Base-by-base conservation (phyloP, 164 flowering plant species). In the Piper longum region DNA sequence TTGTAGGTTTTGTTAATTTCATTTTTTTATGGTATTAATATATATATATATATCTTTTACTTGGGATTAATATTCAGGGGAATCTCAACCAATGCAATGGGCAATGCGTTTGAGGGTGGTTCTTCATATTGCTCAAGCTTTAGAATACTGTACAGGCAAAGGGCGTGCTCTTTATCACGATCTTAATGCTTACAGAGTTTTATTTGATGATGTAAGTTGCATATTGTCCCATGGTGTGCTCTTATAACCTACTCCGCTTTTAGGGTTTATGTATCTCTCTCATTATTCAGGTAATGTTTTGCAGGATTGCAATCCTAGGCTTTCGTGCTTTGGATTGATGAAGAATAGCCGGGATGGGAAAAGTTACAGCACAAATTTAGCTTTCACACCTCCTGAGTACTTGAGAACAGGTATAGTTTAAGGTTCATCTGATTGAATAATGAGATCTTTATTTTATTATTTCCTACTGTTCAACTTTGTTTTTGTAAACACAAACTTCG, bases 261-360 rank as follows among this genome's bases (percentile, higher is more conserved):
- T 52, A 45, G 60, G 52, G 51, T 43, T 40, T 59, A 39, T 41
- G 58, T 66, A 51, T 48, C 65, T 48, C 55, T 65, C 72, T 66
- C 59, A 67, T 66, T 60, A 9, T 26, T 54, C 57, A 36, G 41
- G 65, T 71, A 57, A 58, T 42, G 60, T 59, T 62, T 69, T 62
- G 61, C 82, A 89, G 95, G 95, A 85, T 60, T 85, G 80, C 19
- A 81, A 89, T 63, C 95, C 96, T 41, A 79, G 89, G 72, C 83
- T 89, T 59, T 89, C 96, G 43, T 82, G 87, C 77, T 89, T 89
- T 80, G 97, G 97, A 45, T 71, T 89, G 73, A 89, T 89, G 97
- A 89, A 89, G 75, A 89, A 89, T 65, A 89, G 97, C 67, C 79
- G 95, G 65, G 95, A 89, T 73, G 97, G 95, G 51, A 89, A 83